Evolutionary conservation across 2,329 filamentous ascomycete genomes (phyloP).

Genomic region (Byssothecium circinans): DNA sequence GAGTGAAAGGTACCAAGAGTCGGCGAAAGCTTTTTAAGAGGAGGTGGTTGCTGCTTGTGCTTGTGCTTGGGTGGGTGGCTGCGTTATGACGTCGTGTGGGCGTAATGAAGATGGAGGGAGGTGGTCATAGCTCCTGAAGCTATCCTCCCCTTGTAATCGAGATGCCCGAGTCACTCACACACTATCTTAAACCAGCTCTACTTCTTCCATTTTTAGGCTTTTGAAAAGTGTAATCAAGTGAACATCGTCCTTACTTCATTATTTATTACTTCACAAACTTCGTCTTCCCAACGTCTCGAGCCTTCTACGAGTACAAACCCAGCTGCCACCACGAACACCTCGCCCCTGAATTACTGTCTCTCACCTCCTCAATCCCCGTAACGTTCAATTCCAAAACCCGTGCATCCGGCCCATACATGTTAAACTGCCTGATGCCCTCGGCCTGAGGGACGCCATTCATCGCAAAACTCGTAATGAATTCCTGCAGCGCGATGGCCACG

Average conservation of each 20-base stretch:
- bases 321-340: constrained; percentile 60
- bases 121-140: constrained; percentile 20
- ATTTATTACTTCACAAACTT: too few relatives aligned
- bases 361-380: constrained; percentile 44
- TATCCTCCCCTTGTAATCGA: constrained; percentile 1
- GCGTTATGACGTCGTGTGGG: constrained; percentile 23
- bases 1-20: neutral
- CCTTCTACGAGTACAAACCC: constrained; percentile 40
- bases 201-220: neutral
- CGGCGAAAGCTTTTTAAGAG: constrained; percentile 4
- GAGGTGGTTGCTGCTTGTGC: neutral
- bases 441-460: constrained; percentile 43
- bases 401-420: constrained; percentile 50
- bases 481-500: constrained; percentile 49
- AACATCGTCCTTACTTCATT: neutral
- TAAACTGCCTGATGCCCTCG: constrained; percentile 48
- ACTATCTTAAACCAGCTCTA: too few relatives aligned
- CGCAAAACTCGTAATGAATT: constrained; percentile 51
- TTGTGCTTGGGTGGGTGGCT: neutral
- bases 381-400: constrained; percentile 50
- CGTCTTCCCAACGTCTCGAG: too few relatives aligned
- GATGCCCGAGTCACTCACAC: neutral
- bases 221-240: neutral
- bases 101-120: constrained; percentile 15
- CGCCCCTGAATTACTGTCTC: constrained; percentile 51